Base-by-base conservation (phyloP, 2,329 filamentous ascomycete species). In the Magnaporthales sp. region DNA sequence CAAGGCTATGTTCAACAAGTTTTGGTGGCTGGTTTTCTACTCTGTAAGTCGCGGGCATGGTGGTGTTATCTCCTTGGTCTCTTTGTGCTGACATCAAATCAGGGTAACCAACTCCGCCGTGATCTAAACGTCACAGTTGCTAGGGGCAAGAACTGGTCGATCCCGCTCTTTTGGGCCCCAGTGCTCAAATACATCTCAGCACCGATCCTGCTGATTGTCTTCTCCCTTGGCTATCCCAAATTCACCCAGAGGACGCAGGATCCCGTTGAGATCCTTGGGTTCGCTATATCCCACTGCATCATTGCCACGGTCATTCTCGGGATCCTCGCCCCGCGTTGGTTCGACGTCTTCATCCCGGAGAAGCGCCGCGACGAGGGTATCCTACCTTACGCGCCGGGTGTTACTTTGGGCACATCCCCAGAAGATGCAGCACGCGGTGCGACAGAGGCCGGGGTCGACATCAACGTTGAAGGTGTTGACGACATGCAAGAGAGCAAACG, bases 161-260 rank as follows among this genome's bases (percentile, higher is more conserved):
- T 62, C 26, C 60, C 60, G 2, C 5, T 29, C 13, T 62, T 62
- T 15, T 62, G 60, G 60, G 60, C 60, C 3, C 60, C 60, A 15
- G 27, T 62, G 15, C 60, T 62, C 60, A 62, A 62, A 27, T 62
- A 62, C 60, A 62, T 62, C 27, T 30, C 60, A 15, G 27, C 60
- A 2, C 60, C 60, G 13, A 31, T 62, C 60, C 60, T 62, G 60
- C 60, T 62, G 9, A 62, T 62, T 19, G 27, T 62, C 27, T 31
- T 62, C 7, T 30, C 27, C 10, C 60, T 62, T 19, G 60, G 19
- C 27, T 62, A 62, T 7, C 60, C 60, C 7, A 29, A 30, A 11
- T 62, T 62, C 27, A 30, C n/a, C 27, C 11, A 19, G 27, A 62
- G 31, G 22, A 29, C n/a, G 11, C 27, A 29, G 15, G 60, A 62